Evolutionary conservation across 2,329 filamentous ascomycete species (phyloP).

Genomic region (Westerdykella aurantiaca): DNA sequence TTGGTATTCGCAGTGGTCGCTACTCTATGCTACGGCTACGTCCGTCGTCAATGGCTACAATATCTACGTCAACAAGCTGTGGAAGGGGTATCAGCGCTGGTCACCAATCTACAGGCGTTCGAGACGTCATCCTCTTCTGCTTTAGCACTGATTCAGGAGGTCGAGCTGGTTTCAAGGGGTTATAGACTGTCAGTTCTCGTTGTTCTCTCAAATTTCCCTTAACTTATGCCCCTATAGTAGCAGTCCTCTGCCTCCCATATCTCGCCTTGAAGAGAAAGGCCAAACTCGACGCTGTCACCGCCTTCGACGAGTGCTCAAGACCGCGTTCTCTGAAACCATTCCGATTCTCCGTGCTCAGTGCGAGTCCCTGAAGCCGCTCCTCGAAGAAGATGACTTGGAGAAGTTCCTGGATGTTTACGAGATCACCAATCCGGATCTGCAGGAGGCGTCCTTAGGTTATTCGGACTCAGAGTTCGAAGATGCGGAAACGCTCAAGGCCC

Average conservation of each 20-base stretch:
- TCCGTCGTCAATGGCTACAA: constrained; percentile 74
- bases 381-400: constrained; percentile 75
- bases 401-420: constrained; percentile 76
- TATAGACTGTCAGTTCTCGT: constrained; percentile 65
- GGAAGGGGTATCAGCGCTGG: constrained; percentile 60
- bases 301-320: constrained; percentile 69
- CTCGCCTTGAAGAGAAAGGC: constrained; percentile 76
- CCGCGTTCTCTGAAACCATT: constrained; percentile 64
- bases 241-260: constrained; percentile 85
- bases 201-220: constrained; percentile 10
- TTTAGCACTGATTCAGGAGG: constrained; percentile 80
- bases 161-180: constrained; percentile 88
- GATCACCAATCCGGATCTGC: constrained; percentile 43
- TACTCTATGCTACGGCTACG: constrained; percentile 62
- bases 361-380: constrained; percentile 62
- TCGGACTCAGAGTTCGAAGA: constrained; percentile 67
- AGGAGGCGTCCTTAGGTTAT: constrained; percentile 49
- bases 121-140: constrained; percentile 72
- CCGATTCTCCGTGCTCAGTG: constrained; percentile 67
- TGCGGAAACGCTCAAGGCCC: constrained; percentile 68
- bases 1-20: constrained; percentile 50
- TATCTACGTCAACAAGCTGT: constrained; percentile 71
- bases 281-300: constrained; percentile 74
- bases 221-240: constrained; percentile 52
- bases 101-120: constrained; percentile 71